Evolutionary conservation across 768 basidiomycete species (phyloP), one percentile per base, ranked within the genome.

Genomic region (Pleurotus platypus): DNA sequence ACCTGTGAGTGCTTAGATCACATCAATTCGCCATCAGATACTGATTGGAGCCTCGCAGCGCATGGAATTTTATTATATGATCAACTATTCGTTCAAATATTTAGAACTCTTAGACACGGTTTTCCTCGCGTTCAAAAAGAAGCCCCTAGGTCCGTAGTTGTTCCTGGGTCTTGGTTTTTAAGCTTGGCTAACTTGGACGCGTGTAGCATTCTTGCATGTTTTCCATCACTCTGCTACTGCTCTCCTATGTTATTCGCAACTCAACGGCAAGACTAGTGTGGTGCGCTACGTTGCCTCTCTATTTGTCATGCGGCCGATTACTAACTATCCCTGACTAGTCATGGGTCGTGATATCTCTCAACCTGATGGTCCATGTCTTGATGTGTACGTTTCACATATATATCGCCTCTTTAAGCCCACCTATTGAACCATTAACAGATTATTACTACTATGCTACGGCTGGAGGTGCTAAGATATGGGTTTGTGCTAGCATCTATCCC

Each of bases 371-470:
- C 49, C 97, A 99, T 73, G 95, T 98, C 69, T 74, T 97, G 66
- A 99, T 99, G 97, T 98, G 92, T 94, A 72, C 70, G 90, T 81
- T 24, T 16, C 38, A n/a, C 39, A 18, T n/a, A 26, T 40, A 18
- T n/a, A 26, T 26, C 9, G 16, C 45, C 30, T 2, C 8, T 46
- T 47, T 9, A 46, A 48, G 39, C 22, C 40, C 24, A 57, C 22
- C 58, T 62, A 38, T 47, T 35, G 16, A 15, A 20, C 22, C 24
- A 56, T 39, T 48, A 53, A 5, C 66, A 95, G 94, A 99, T 77
- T 99, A 98, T 73, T 99, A 99, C 76, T 99, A 99, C 77, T 98
- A 90, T 74, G 94, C 94, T 22, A 98, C 97, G 50, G 94, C 97
- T 50, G 94, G 96, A 67, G 97, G 97, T 60, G 90, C 89, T 67